Evolutionary conservation across 352 stramenopile genomes (phyloP), one percentile per base, ranked within the genome.

Genomic region (Aphanomyces invadans): DNA sequence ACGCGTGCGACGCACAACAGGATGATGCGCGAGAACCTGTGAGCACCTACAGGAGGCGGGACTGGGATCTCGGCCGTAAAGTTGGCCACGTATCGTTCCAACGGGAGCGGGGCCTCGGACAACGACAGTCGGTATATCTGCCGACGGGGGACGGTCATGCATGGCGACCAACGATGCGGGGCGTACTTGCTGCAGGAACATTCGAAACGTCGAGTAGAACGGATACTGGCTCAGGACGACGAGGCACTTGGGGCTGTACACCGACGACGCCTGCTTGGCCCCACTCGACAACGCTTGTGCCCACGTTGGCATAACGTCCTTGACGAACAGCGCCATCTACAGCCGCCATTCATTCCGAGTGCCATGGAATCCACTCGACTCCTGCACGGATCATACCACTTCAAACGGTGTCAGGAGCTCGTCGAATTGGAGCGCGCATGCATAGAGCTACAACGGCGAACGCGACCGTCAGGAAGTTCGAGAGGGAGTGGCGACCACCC

Each of bases 41-140:
- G 53, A 55, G 29, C 17, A 42, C 10, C 4, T 42, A 68, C 86
- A 0, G 79, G 94, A 4, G 96, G 95, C 5, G 96, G 96, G 32
- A 98, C 76, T 12, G 96, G 95, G 29, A 98, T 93, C 77, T 99
- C 96, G 42, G 77, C 79, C 54, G 97, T 90, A 73, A 99, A 98
- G 70, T 99, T 99, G 15, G 85, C 76, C 62, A 99, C 97, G 71
- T 99, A 99, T 42, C 95, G 75, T 73, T 99, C 96, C 38, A 99
- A 89, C 0, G 95, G 96, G 70, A 98, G 89, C 1, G 95, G 92
- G 0, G 93, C 86, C 48, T 96, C 82, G 0, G 83, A 92, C 9
- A 93, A 65, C 12, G 83, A 89, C 33, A 91, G 72, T 42, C 83
- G 79, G 54, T 93, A 94, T 49, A 96, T 84, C 74, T 91, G 52